These are phyloP conservation scores for Phytopythium chamaehyphon DNA, from an alignment of 352 stramenopile species.

Conservation along the genomic window DNA sequence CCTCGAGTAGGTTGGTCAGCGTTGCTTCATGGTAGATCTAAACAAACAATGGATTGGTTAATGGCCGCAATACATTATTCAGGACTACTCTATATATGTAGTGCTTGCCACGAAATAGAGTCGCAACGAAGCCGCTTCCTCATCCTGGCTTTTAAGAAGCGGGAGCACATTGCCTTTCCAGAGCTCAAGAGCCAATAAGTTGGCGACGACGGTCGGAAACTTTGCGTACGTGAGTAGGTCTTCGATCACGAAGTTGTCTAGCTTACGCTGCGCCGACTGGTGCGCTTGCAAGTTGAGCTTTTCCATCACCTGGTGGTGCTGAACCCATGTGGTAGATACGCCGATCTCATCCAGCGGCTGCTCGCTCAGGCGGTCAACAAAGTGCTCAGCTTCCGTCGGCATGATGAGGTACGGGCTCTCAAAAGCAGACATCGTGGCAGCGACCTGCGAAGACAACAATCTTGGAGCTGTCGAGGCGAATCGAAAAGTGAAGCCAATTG, in stretches of 20 bases:
- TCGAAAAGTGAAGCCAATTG: too few relatives aligned
- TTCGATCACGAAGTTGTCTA: conserved; percentile 94
- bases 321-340: conserved; percentile 63
- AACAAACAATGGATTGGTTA: conserved; percentile 2
- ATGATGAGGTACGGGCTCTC: conserved; percentile 60
- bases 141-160: conserved; percentile 40
- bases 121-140: conserved; percentile 65
- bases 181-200: conserved; percentile 87
- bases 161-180: conserved; percentile 87
- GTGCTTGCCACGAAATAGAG: conserved; percentile 82
- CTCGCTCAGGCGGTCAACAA: conserved; percentile 69
- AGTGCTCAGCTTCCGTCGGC: conserved; percentile 75
- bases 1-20: conserved; percentile 86
- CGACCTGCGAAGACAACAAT: too few relatives aligned
- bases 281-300: conserved; percentile 94
- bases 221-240: conserved; percentile 91
- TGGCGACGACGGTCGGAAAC: conserved; percentile 80
- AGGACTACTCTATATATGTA: too few relatives aligned
- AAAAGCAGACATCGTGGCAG: conserved; percentile 4
- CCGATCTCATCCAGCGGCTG: conserved; percentile 68
- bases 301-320: conserved; percentile 85
- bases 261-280: conserved; percentile 85
- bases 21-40: conserved; percentile 88
- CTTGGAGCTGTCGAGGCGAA: too few relatives aligned
- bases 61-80: too few relatives aligned